phyloP scores from a whole-genome alignment of 1,139 yeast species.

The Kodamaea arcana region DNA sequence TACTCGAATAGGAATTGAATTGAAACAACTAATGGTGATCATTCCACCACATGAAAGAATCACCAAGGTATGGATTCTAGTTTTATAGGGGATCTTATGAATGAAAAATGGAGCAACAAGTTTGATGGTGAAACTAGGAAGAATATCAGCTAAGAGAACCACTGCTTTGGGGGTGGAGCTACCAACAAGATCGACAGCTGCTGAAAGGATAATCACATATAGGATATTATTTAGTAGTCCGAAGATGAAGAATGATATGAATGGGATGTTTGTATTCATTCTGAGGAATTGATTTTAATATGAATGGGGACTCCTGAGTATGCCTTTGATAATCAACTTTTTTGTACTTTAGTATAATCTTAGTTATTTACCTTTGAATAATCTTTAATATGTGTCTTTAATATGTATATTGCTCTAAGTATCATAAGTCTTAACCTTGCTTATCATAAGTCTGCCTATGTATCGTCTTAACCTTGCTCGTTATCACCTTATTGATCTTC shows the following conservation, averaged over 20 bases:
- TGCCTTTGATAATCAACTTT: too few relatives aligned
- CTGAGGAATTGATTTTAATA: too few relatives aligned
- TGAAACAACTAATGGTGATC: conserved; percentile 56
- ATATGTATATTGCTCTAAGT: too few relatives aligned
- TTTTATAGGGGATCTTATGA: conserved; percentile 56
- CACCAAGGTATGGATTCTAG: conserved; percentile 54
- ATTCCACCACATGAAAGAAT: conserved; percentile 68
- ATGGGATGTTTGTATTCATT: background rate
- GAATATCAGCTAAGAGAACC: conserved; percentile 79
- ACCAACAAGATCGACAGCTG: conserved; percentile 91
- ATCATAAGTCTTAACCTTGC: too few relatives aligned
- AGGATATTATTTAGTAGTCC: conserved; percentile 86
- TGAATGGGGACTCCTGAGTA: too few relatives aligned
- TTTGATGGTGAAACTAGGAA: conserved; percentile 77
- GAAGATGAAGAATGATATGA: conserved; percentile 68
- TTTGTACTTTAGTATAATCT: too few relatives aligned
- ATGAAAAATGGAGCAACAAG: conserved; percentile 74
- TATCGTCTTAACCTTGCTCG: too few relatives aligned
- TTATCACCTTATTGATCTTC: too few relatives aligned
- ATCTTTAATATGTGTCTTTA: too few relatives aligned
- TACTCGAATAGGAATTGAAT: conserved; percentile 36
- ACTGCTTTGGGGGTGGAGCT: conserved; percentile 77
- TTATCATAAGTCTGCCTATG: too few relatives aligned
- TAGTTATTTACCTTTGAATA: too few relatives aligned
- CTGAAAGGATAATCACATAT: conserved; percentile 86